Conservation (phyloP, 345 rosid genomes). For the Mercurialis annua region DNA sequence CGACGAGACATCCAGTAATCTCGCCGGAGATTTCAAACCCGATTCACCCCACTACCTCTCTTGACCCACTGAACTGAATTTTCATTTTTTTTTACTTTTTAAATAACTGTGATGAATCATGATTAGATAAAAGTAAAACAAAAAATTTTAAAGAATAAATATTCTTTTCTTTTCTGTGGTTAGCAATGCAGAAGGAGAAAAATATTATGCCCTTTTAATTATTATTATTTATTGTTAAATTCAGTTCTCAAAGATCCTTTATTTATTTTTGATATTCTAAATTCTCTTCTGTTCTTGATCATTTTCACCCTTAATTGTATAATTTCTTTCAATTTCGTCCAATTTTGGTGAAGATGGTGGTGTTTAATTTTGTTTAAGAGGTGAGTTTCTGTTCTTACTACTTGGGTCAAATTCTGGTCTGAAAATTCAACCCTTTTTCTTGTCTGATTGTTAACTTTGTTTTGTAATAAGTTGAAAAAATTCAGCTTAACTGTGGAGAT, state of each 20-base stretch:
- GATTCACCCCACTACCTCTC: conserved; percentile 11
- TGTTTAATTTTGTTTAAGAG: conserved; percentile 17
- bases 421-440: not conserved
- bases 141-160: conserved; percentile 8
- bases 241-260: conserved; percentile 46
- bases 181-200: conserved; percentile 34
- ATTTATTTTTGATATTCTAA: conserved; percentile 29
- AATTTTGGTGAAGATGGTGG: conserved; percentile 17
- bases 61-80: conserved; percentile 1
- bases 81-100: not conserved
- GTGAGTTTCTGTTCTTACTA: conserved; percentile 30
- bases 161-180: conserved; percentile 31
- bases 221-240: not conserved
- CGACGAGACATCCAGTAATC: conserved; percentile 43
- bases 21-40: conserved; percentile 42
- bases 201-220: conserved; percentile 11
- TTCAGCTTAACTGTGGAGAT: conserved; percentile 15
- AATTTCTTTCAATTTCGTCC: conserved; percentile 14
- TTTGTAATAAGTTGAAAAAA: not conserved
- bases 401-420: conserved; percentile 18
- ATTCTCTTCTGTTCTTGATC: conserved; percentile 3
- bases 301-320: conserved; percentile 9
- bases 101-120: conserved; percentile 16
- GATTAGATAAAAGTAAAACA: conserved; percentile 36
- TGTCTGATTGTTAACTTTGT: not conserved